These are phyloP conservation scores for Metschnikowia santaceciliae DNA, from an alignment of 805 yeast species.

Conservation along the genomic window DNA sequence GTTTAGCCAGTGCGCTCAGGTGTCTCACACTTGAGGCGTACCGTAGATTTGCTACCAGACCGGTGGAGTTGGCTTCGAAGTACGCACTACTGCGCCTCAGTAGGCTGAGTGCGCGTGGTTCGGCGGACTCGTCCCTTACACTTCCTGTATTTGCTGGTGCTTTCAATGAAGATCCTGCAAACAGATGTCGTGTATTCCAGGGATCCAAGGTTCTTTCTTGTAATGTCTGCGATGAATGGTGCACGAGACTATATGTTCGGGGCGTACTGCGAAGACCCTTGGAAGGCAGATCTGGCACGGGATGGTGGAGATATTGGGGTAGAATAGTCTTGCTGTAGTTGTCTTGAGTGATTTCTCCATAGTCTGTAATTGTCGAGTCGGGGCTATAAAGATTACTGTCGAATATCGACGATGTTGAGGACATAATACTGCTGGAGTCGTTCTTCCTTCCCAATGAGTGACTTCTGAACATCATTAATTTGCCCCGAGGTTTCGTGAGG, in stretches of 20 bases:
- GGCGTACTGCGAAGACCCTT: not conserved
- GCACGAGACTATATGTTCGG: not conserved
- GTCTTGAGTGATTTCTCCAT: not conserved
- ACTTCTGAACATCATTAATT: not conserved
- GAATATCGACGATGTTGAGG: conserved; percentile 15
- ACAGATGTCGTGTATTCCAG: not conserved
- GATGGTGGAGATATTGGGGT: not conserved
- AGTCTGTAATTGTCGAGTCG: not conserved
- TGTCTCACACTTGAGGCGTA: not conserved
- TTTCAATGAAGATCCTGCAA: not conserved
- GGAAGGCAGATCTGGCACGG: not conserved
- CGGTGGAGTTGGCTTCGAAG: not conserved
- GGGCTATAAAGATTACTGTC: conserved; percentile 15
- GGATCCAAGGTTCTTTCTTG: not conserved
- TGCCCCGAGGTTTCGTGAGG: not conserved
- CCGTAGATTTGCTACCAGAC: not conserved
- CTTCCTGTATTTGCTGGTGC: not conserved
- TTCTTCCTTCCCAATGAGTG: not conserved
- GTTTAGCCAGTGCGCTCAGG: not conserved
- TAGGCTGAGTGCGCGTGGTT: not conserved
- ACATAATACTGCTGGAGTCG: conserved; percentile 5
- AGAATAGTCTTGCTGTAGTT: no score
- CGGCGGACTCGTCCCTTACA: no score
- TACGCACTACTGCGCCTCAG: not conserved
- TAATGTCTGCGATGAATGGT: not conserved